Evolutionary conservation across 345 rosid species (phyloP), one percentile per base, ranked within the genome.

Genomic region (Streptanthus diversifolius): DNA sequence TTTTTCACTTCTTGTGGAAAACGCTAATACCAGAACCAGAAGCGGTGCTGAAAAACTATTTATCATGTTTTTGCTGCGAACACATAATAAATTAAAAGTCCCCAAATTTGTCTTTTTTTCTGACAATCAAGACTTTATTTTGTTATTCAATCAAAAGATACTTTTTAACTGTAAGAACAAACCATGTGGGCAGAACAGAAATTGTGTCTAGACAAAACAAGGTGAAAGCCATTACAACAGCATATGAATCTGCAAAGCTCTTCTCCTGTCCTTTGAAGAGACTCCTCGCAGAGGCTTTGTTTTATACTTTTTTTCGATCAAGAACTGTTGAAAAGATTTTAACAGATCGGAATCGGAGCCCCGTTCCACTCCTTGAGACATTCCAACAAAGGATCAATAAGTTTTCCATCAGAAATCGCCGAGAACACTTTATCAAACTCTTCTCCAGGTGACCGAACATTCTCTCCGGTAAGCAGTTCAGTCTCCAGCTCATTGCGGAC

Each of bases 281-380:
- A 21, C n/a, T n/a, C n/a, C 21, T 9, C 52, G 8, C 9, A 8
- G 2, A 49, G 1, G 30, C n/a, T 49, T 45, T 45, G 52, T n/a
- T n/a, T n/a, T n/a, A n/a, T n/a, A n/a, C n/a, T n/a, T n/a, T n/a
- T n/a, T n/a, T n/a, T n/a, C 2, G 5, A 18, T 19, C 5, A 2
- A 40, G 17, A 29, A 39, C 48, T 58, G 15, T 61, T 29, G 7
- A 40, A 8, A 21, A 11, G 7, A 8, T 30, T 44, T 58, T 72
- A 82, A 56, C 74, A 80, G 59, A 84, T 78, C 1, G 83, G 79
- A 44, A 82, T 76, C 10, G 84, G 86, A 67, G 89, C 87, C 43
- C 96, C 96, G 44, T 86, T 86, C 96, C 96, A 90, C 29, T 73
- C 86, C 15, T 76, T 51, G 10, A 90, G 84, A 56, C 93, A 87